Conservation (phyloP, 2,329 filamentous ascomycete genomes). For the Colletotrichum costaricense region DNA sequence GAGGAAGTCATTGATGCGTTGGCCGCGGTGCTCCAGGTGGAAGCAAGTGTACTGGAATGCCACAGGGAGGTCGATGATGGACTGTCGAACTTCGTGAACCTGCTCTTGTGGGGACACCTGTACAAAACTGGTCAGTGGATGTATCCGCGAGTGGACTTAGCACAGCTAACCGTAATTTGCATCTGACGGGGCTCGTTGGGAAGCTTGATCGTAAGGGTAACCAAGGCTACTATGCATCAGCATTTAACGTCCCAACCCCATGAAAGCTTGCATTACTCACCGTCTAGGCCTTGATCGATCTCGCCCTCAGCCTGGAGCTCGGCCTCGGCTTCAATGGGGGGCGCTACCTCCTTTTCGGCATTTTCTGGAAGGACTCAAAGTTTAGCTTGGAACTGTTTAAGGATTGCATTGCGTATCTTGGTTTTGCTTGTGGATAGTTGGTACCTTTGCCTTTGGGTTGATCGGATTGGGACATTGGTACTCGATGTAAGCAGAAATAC, state of each 20-base stretch:
- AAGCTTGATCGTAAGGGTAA: constrained; percentile 79
- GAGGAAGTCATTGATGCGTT: constrained; percentile 94
- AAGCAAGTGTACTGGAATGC: constrained; percentile 99
- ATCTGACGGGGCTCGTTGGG: constrained; percentile 84
- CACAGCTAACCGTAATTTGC: constrained; percentile 79
- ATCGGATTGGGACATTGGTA: constrained; percentile 32
- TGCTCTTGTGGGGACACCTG: constrained; percentile 94
- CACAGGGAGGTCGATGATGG: constrained; percentile 90
- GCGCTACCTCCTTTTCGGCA: constrained; percentile 21
- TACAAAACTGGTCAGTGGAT: constrained; percentile 21
- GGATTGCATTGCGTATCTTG: neutral
- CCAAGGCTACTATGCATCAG: constrained; percentile 56
- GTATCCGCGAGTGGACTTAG: neutral
- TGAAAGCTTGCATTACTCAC: neutral
- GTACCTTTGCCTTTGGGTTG: constrained; percentile 33
- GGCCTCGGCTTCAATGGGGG: constrained; percentile 6
- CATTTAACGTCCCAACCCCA: neutral
- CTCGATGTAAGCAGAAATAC: neutral
- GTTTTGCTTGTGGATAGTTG: neutral
- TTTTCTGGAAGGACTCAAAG: constrained; percentile 12
- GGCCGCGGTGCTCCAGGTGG: constrained; percentile 90
- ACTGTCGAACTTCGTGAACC: constrained; percentile 96
- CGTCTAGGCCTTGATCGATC: constrained; percentile 30
- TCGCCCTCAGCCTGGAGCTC: constrained; percentile 19
- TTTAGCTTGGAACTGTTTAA: constrained; percentile 8